Percentiles rank a stretch among this genome's conserved stretches.
phyloP scores from a whole-genome alignment of 345 rosid species.

The Linum usitatissimum region DNA sequence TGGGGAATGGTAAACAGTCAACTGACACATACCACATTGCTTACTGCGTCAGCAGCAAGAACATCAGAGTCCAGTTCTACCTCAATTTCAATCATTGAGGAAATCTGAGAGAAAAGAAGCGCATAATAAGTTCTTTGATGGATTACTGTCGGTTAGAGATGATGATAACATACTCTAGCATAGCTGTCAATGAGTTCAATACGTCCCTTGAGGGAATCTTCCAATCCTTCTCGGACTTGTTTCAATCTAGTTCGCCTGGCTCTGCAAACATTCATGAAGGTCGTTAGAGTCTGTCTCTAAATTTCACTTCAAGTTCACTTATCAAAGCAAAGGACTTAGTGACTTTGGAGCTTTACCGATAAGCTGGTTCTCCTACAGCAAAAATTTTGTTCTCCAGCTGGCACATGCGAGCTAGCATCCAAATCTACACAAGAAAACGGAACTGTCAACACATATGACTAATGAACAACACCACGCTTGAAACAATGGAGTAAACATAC shows the following conservation, averaged over 20 bases:
- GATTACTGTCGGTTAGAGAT: neutral
- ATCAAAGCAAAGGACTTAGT: too few species aligned
- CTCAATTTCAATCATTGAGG: conserved; percentile 97
- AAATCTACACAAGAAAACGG: conserved; percentile 39
- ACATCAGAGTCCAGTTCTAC: conserved; percentile 91
- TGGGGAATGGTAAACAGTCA: conserved; percentile 2
- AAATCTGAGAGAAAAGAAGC: conserved; percentile 38
- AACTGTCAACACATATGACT: conserved; percentile 1
- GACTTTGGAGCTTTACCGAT: conserved; percentile 46
- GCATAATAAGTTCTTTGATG: neutral
- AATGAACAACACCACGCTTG: neutral
- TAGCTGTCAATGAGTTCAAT: conserved; percentile 87
- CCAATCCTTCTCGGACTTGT: conserved; percentile 71
- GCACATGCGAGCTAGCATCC: conserved; percentile 96
- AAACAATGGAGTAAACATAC: neutral
- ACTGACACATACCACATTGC: conserved; percentile 48
- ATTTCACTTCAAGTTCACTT: neutral
- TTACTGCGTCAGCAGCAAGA: conserved; percentile 84
- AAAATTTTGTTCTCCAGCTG: conserved; percentile 95
- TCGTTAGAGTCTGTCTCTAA: neutral
- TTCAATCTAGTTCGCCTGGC: conserved; percentile 67
- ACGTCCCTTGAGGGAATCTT: conserved; percentile 59
- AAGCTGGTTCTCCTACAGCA: conserved; percentile 89
- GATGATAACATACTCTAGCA: conserved; percentile 53
- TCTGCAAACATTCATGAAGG: conserved; percentile 25